Conservation (phyloP, 352 stramenopile species). For the Pythium rhizo-oryzae region DNA sequence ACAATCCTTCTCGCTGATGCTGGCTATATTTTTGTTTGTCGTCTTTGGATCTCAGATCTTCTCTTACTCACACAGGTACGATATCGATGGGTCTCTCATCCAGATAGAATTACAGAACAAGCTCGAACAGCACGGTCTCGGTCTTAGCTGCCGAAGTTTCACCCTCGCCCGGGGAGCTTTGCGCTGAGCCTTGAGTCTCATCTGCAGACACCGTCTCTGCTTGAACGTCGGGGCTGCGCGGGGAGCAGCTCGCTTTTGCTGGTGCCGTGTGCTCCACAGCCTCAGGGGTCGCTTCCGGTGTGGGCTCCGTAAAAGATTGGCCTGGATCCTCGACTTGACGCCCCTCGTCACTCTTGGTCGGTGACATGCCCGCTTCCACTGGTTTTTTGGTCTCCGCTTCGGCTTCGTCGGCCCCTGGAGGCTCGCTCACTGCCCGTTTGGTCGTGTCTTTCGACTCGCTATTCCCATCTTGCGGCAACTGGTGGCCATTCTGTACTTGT, state of each 20-base stretch:
- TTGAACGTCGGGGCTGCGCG: background rate
- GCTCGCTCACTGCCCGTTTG: too few species aligned
- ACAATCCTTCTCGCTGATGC: background rate
- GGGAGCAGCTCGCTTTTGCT: background rate
- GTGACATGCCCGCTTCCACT: background rate
- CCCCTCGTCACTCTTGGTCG: conserved; percentile 12
- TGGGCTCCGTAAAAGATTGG: background rate
- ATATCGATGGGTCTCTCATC: background rate
- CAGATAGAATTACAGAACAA: conserved; percentile 44
- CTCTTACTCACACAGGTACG: background rate
- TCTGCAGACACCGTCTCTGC: background rate
- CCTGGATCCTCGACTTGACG: conserved; percentile 5
- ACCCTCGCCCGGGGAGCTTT: background rate
- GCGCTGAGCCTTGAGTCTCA: background rate
- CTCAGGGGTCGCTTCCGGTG: conserved; percentile 13
- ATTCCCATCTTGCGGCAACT: background rate
- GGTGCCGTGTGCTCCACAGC: background rate
- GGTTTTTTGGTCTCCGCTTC: conserved; percentile 6
- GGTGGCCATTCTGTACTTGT: conserved; percentile 32
- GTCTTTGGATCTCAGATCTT: background rate
- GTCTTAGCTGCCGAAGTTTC: conserved; percentile 1
- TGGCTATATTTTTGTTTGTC: conserved; percentile 2
- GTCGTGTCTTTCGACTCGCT: too few species aligned
- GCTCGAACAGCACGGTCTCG: conserved; percentile 63
- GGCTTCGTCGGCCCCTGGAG: background rate